These are phyloP conservation scores for Colletotrichum echinochloae DNA, from an alignment of 2,329 filamentous ascomycete genomes.

Conservation along the genomic window DNA sequence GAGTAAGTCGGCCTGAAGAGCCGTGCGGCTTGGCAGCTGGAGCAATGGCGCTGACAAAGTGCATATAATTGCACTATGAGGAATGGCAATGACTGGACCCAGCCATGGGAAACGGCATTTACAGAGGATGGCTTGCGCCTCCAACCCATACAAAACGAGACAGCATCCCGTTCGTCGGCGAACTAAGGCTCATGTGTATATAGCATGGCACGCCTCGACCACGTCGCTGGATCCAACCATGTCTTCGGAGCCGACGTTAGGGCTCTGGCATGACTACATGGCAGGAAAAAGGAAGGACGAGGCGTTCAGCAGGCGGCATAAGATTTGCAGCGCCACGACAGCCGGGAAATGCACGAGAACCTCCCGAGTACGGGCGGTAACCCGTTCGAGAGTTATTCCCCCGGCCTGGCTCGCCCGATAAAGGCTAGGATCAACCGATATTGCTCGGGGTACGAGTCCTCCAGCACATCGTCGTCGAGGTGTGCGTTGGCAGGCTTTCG, in stretches of 20 bases:
- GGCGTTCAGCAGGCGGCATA: constrained; percentile 18
- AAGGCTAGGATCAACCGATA: constrained; percentile 27
- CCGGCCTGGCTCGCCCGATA: constrained; percentile 16
- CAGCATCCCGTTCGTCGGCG: constrained; percentile 4
- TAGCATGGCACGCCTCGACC: constrained; percentile 6
- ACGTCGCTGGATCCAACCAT: constrained; percentile 24
- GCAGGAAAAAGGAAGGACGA: not conserved
- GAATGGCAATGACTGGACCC: constrained; percentile 4
- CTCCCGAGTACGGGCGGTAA: not conserved
- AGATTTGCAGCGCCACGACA: not conserved
- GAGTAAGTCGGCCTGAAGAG: constrained; percentile 4
- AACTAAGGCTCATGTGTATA: constrained; percentile 14
- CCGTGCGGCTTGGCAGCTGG: constrained; percentile 27
- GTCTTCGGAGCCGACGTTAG: constrained; percentile 3
- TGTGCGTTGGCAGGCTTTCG: constrained; percentile 36
- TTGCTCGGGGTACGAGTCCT: constrained; percentile 18
- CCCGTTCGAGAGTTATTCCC: constrained; percentile 6
- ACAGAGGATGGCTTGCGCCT: constrained; percentile 5
- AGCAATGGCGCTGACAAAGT: constrained; percentile 23
- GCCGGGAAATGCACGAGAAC: constrained; percentile 1
- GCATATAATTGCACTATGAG: constrained; percentile 21
- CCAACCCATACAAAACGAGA: constrained; percentile 29
- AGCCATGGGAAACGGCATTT: constrained; percentile 27
- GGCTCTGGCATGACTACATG: constrained; percentile 6
- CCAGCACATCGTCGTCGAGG: constrained; percentile 15